Base-by-base conservation (phyloP, 345 rosid species). In the Reutealis trisperma region DNA sequence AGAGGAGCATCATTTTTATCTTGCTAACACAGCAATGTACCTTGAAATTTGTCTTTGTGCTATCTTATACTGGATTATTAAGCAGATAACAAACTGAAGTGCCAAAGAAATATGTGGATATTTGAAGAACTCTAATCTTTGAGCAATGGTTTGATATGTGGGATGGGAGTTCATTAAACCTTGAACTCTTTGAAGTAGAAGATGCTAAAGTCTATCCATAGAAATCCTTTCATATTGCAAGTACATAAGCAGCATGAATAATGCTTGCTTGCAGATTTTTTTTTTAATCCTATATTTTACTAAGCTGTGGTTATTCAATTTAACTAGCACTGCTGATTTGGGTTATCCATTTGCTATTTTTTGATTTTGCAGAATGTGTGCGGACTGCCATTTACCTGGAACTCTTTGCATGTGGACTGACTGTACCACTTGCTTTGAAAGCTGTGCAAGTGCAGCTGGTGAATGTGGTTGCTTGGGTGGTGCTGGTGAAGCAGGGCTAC, bases 391-490 rank as follows among this genome's bases (percentile, higher is more conserved):
- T 88, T 85, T 96, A 77, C 98, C 99, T 11, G 98, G 99, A 47
- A 96, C 99, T 12, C 88, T 96, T 57, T 96, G 99, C 69, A 88
- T 96, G 94, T 96, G 99, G 98, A 93, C 97, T 47, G 99, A 96
- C 87, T 96, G 99, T 79, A 94, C 99, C 8, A 89, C 98, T 47
- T 96, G 99, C 88, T 90, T 93, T 64, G 99, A 96, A 84, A 86
- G 95, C 70, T 94, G 98, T 84, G 97, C 98, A 68, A 91, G 97
- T 83, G 85, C 98, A 70, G 93, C 92, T 7, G 78, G 94, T 78
- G 99, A 96, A 84, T 96, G 98, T 72, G 96, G 99, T 67, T 96
- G 99, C 86, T 84, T 96, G 79, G 95, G 97, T 73, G 98, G 98
- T 77, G 99, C 99, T 72, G 98, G 98, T 30, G 99, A 94, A 89